phyloP scores from a whole-genome alignment of 257 asterid genomes.

The Primulina eburnea region DNA sequence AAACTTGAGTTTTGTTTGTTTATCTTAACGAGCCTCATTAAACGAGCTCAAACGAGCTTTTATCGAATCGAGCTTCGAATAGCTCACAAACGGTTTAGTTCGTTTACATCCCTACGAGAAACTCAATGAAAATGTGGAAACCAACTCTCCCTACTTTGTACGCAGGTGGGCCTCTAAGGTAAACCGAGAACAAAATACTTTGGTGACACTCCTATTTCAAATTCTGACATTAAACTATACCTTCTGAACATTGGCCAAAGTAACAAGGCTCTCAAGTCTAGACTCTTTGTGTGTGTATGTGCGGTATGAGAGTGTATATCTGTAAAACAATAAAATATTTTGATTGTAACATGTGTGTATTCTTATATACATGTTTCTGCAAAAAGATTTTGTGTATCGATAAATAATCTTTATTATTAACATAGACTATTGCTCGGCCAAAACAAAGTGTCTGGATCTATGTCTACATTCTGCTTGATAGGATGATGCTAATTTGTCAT shows the following conservation, averaged over 20 bases:
- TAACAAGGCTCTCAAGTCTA: neutral
- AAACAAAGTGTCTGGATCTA: neutral
- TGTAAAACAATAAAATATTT: too few relatives aligned
- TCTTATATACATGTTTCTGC: neutral
- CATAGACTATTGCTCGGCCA: neutral
- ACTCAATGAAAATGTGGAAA: conserved; percentile 43
- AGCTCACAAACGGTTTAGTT: too few relatives aligned
- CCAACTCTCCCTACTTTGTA: conserved; percentile 82
- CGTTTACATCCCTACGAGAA: too few relatives aligned
- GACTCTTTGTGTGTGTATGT: neutral
- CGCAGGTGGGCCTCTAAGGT: conserved; percentile 99
- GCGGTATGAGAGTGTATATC: neutral
- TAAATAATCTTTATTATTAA: neutral
- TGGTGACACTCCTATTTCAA: neutral
- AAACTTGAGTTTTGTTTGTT: too few relatives aligned
- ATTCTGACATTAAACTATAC: neutral
- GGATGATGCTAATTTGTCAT: conserved; percentile 19
- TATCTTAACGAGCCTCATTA: too few relatives aligned
- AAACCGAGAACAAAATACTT: conserved; percentile 33
- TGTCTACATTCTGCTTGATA: neutral
- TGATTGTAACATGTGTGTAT: neutral
- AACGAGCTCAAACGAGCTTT: too few relatives aligned
- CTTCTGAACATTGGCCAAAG: neutral
- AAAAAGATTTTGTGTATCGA: neutral
- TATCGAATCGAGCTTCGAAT: too few relatives aligned